Evolutionary conservation across 208 protist species (phyloP), one percentile per base, ranked within the genome.

Genomic region (Trypanosoma scelopori): DNA sequence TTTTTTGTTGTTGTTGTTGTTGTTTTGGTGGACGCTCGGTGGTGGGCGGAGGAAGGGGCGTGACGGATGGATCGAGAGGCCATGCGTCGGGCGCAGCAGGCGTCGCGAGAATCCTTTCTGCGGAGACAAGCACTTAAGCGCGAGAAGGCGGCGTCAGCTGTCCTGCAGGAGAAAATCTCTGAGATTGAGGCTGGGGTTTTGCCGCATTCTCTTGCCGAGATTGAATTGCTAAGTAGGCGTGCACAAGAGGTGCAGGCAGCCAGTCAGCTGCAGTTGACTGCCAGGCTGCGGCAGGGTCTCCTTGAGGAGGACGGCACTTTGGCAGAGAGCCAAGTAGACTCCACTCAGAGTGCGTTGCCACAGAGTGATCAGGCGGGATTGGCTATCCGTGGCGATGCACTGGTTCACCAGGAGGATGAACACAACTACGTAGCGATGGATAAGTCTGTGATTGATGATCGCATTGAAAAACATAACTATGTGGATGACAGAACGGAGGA

Each of bases 141-240:
- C 18, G 77, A 87, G 47, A 82, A 83, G 61, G 87, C 87, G 15
- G 83, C 86, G 3, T 69, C 78, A 6, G 56, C 69, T 7, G 90
- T 89, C 5, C 56, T 96, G 47, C 74, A 93, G 63, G 70, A 87
- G 43, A 87, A 88, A 53, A 66, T 93, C 39, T 48, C 76, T 5
- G 91, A 96, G 49, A 82, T 93, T 58, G 91, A 92, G 65, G 76
- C 81, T 9, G 91, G 87, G 15, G 64, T 96, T 15, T 65, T 89
- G 22, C 83, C 87, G 9, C 55, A 70, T 5, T 78, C 79, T 6
- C 60, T 89, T 15, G 50, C 65, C 0, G 91, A 96, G 71, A 78
- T 80, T 5, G 84, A 93, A 28, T 82, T 91, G 20, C 69, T 93
- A 2, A 71, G 84, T 13, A 71, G 81, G 48, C 87, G 85, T 61